These are phyloP conservation scores for Narthecium ossifragum DNA, from an alignment of 106 monocot species.

Conservation along the genomic window DNA sequence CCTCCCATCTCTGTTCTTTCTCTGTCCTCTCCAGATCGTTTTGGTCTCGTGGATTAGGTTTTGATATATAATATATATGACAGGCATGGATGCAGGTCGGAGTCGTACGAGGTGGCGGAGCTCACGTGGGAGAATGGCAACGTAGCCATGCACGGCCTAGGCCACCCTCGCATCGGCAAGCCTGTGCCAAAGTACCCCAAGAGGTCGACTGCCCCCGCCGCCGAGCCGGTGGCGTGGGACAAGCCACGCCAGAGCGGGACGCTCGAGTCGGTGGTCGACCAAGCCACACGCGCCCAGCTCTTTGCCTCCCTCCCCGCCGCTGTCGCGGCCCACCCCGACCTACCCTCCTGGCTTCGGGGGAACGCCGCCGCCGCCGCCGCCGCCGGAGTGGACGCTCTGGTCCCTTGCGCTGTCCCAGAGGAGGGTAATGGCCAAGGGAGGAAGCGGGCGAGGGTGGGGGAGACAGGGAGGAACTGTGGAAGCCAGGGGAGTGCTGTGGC, in stretches of 20 bases:
- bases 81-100: conserved; percentile 6
- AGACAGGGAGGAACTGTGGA: conserved; percentile 8
- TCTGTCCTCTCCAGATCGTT: too few relatives aligned
- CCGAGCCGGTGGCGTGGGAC: conserved; percentile 8
- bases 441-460: conserved; percentile 19
- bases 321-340: conserved; percentile 11
- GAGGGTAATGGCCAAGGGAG: neutral
- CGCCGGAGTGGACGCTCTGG: conserved; percentile 28
- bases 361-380: neutral
- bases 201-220: conserved; percentile 3
- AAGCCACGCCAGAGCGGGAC: conserved; percentile 39
- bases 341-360: conserved; percentile 8
- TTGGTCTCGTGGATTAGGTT: too few relatives aligned
- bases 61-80: too few relatives aligned
- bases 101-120: conserved; percentile 80
- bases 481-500: conserved; percentile 24
- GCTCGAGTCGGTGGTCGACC: conserved; percentile 53
- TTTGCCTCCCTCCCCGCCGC: neutral
- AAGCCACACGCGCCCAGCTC: conserved; percentile 33
- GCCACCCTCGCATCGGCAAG: conserved; percentile 18
- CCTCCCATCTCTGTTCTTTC: too few relatives aligned
- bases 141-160: conserved; percentile 41
- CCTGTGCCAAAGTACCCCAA: conserved; percentile 24
- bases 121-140: conserved; percentile 74
- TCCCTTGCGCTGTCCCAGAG: conserved; percentile 24